Evolutionary conservation across 1,284 basidiomycete genomes (phyloP).

Genomic region (Abortiporus biennis): DNA sequence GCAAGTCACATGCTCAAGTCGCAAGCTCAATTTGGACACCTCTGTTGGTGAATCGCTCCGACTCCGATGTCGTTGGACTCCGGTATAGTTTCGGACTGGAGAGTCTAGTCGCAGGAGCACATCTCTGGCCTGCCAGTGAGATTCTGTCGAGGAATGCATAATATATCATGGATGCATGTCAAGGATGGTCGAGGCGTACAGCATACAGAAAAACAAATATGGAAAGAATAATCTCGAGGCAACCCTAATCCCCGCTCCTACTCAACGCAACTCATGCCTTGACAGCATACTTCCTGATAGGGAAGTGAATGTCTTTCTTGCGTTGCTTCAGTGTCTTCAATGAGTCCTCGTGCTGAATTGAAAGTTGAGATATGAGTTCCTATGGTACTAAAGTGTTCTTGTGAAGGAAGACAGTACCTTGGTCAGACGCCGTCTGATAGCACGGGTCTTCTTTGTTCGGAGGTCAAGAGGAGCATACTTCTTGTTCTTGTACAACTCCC

Average conservation of each 20-base stretch:
- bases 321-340: slow-evolving; percentile 85
- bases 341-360: slow-evolving; percentile 67
- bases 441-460: slow-evolving; percentile 94
- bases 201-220: slow-evolving; percentile 31
- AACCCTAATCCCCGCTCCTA: slow-evolving; percentile 20
- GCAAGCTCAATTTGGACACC: too few relatives aligned
- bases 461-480: slow-evolving; percentile 97
- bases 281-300: slow-evolving; percentile 77
- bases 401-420: slow-evolving; percentile 43
- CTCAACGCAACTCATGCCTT: slow-evolving; percentile 48
- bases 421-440: slow-evolving; percentile 93
- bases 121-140: too few relatives aligned
- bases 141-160: slow-evolving; percentile 14
- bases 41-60: too few relatives aligned
- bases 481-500: slow-evolving; percentile 98
- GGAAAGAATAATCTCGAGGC: slow-evolving; percentile 18
- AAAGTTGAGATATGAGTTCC: too few relatives aligned
- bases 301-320: slow-evolving; percentile 96
- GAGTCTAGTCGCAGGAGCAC: too few relatives aligned
- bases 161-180: slow-evolving; percentile 29
- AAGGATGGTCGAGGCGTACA: slow-evolving; percentile 30
- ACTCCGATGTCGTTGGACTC: too few relatives aligned
- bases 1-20: too few relatives aligned
- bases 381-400: slow-evolving; percentile 11
- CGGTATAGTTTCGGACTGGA: too few relatives aligned